These are phyloP conservation scores for Eutypella sp. DNA, from an alignment of 2,329 filamentous ascomycete species.

Conservation along the genomic window DNA sequence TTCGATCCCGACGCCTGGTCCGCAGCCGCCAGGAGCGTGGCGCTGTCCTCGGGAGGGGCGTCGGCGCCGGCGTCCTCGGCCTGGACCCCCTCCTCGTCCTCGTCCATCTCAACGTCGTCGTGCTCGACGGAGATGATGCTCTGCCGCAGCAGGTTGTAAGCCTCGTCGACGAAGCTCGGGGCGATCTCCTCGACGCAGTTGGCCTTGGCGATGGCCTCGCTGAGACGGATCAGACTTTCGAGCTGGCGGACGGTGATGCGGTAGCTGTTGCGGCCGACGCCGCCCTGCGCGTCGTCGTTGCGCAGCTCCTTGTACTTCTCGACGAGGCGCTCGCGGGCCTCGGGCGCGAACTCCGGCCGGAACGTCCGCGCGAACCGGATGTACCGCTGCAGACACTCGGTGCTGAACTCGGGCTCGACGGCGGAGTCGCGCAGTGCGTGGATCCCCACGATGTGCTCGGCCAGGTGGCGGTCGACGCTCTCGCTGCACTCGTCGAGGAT, in stretches of 20 bases:
- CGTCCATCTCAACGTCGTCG: conserved; percentile 92
- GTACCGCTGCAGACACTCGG: conserved; percentile 93
- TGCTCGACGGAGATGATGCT: conserved; percentile 98
- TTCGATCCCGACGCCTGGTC: conserved; percentile 45
- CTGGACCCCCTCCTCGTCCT: conserved; percentile 73
- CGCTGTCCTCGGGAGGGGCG: conserved; percentile 40
- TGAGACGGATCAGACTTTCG: conserved; percentile 91
- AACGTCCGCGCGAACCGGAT: conserved; percentile 96
- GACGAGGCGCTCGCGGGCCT: conserved; percentile 80
- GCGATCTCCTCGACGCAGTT: conserved; percentile 92
- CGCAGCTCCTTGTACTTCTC: conserved; percentile 93
- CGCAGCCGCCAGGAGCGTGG: conserved; percentile 40
- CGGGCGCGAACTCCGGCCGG: conserved; percentile 83
- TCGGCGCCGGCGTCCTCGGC: conserved; percentile 71
- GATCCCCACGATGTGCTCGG: conserved; percentile 89
- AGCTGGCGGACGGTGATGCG: conserved; percentile 95
- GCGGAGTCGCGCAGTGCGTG: conserved; percentile 91
- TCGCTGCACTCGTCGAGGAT: conserved; percentile 97
- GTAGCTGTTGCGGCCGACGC: conserved; percentile 91
- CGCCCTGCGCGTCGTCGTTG: conserved; percentile 88
- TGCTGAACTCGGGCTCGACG: conserved; percentile 88
- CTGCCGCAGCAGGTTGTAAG: conserved; percentile 84
- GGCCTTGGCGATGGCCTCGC: conserved; percentile 96
- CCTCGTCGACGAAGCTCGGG: conserved; percentile 81
- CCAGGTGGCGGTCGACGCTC: conserved; percentile 80